Evolutionary conservation across 1,139 yeast genomes (phyloP).

Genomic region (Candida pseudoviswanathii): DNA sequence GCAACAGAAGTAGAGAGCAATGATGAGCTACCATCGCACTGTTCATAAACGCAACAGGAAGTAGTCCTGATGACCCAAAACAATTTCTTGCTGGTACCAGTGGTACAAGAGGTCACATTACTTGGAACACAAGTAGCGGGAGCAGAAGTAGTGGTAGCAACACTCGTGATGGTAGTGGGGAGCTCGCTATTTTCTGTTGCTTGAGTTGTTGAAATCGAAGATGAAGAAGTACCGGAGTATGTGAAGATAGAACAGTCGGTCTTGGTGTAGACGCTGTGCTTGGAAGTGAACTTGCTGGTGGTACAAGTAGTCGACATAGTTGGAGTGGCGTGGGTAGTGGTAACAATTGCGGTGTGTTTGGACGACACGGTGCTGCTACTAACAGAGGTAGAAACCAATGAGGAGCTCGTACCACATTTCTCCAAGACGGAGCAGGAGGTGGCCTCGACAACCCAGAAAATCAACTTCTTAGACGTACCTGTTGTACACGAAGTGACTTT

Average conservation of each 20-base stretch:
- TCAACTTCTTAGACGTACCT: no score
- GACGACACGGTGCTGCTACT: background rate
- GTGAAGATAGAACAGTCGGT: constrained; percentile 1
- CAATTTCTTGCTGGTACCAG: no score
- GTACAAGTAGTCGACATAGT: background rate
- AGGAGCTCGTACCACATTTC: no score
- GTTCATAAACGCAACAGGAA: no score
- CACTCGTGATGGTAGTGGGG: constrained; percentile 2
- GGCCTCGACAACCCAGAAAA: no score
- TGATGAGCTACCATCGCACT: no score
- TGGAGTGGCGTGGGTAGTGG: constrained; percentile 1
- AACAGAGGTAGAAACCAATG: no score
- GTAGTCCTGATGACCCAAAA: no score
- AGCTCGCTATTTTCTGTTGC: constrained; percentile 12
- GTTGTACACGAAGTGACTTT: no score
- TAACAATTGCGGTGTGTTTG: background rate
- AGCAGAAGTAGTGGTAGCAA: constrained; percentile 17
- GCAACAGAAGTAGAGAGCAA: no score
- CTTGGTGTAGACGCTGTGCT: background rate
- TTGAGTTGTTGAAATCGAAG: constrained; percentile 14
- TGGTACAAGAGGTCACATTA: background rate
- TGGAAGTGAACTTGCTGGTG: background rate
- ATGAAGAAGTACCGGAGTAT: background rate
- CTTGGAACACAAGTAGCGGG: background rate
- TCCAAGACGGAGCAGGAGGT: no score